A percentile compares a stretch with the other conserved stretches of the same genome.
Evolutionary conservation across 148 eudicot species (phyloP).

Genomic region (Silene conica): DNA sequence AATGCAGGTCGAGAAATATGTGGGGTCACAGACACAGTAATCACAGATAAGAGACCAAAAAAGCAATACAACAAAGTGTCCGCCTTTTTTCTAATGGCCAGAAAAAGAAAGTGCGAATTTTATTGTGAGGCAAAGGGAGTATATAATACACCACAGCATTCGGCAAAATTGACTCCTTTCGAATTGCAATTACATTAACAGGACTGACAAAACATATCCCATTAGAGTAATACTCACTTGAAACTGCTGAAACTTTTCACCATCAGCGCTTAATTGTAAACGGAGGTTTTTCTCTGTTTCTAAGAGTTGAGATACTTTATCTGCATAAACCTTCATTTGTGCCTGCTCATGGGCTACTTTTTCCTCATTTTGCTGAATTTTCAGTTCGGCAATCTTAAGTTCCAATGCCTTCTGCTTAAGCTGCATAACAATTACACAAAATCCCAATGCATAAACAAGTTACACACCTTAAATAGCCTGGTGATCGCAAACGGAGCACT

Average conservation of each 20-base stretch:
- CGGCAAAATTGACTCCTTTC: neutral
- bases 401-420: conserved; percentile 83
- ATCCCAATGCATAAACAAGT: neutral
- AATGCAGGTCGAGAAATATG: too few relatives aligned
- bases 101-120: too few relatives aligned
- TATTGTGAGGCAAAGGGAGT: too few relatives aligned
- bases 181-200: conserved; percentile 1
- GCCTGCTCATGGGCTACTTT: conserved; percentile 73
- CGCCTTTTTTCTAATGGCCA: too few relatives aligned
- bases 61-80: too few relatives aligned
- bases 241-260: conserved; percentile 95
- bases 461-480: neutral
- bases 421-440: conserved; percentile 40
- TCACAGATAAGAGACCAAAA: too few relatives aligned
- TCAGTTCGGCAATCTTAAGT: conserved; percentile 91
- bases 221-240: conserved; percentile 44
- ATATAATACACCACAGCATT: neutral
- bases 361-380: conserved; percentile 78
- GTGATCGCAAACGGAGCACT: neutral
- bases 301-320: conserved; percentile 75
- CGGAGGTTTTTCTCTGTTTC: conserved; percentile 87
- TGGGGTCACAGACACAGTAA: too few relatives aligned
- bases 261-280: conserved; percentile 83
- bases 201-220: neutral
- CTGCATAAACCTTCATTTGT: conserved; percentile 79